Evolutionary conservation across 164 flowering plant species (phyloP), one percentile per base, ranked within the genome.

Genomic region (Magnolia officinalis): DNA sequence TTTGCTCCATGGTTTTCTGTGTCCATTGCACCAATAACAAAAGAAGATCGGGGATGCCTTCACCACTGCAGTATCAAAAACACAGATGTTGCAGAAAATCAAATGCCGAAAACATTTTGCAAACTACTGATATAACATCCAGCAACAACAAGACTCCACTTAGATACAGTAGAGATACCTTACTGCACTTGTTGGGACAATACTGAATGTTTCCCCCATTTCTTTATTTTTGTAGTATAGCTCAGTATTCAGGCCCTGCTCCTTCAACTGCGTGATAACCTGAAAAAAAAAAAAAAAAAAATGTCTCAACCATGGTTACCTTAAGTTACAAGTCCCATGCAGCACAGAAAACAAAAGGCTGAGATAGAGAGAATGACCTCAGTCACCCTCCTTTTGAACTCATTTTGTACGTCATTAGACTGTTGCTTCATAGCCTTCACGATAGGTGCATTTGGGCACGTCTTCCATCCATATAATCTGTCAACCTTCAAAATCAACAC

Each of bases 181-280:
- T 70, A 94, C 87, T 63, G 99, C 99, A 87, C 97, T 96, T 8
- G 99, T 96, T 19, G 99, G 98, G 6, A 96, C 97, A 78, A 96
- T 96, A 80, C 89, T 96, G 83, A 77, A 91, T 71, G 95, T 90
- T 80, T 94, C 92, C 70, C 92, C 93, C 97, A 88, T 91, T 77
- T 94, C 98, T 83, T 79, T 91, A 83, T 96, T 96, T 82, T 89
- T 96, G 80, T 92, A 92, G 79, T 96, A 96, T 80, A 96, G 82
- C 72, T 91, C 97, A 51, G 98, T 92, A 81, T 96, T 96, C 69
- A 96, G 64, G 8, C 98, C 97, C 83, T 96, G 97, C 86, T 91
- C 97, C 87, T 86, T 89, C 82, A 96, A 90, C 82, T 94, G 90
- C 6, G 91, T 88, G 68, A 90, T 77, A 70, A 96, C 81, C 99